Base-by-base conservation (phyloP, 768 basidiomycete genomes). In the Lactarius pseudohatsudake region DNA sequence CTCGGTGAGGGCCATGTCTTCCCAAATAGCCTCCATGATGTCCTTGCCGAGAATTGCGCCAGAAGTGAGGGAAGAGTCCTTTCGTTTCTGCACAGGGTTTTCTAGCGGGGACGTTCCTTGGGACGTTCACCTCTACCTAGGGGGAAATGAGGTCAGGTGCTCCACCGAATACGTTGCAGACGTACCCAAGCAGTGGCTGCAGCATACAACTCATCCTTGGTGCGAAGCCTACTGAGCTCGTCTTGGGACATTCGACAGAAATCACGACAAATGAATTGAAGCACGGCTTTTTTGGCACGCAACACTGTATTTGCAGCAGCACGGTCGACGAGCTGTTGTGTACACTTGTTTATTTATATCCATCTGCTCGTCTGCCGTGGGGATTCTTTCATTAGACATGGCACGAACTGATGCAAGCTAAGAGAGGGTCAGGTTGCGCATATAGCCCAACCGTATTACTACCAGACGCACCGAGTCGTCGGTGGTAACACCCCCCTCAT, bases 21-120 rank as follows among this genome's bases (percentile, higher is more conserved):
- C n/a, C n/a, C n/a, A n/a, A n/a, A n/a, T 75, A 0, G 61, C 68
- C 11, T 61, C 58, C 74, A 78, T 74, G 20, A 78, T 59, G 57
- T 75, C 71, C 34, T 71, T 70, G 1, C 77, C 76, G 3, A 79
- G 74, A 22, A 78, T 67, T 0, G 61, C 30, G 4, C 40, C 54
- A 28, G 54, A 36, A 15, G 11, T 43, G 38, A 38, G 38, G 4
- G 40, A 30, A 34, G 26, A 8, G 15, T 20, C 28, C 47, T 59
- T 57, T 32, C 22, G 5, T 2, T 30, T 20, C 40, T 56, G 20
- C 6, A 1, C 9, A 34, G 61, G 8, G 41, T 43, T 18, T 15
- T 62, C 54, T 20, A 5, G 36, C 18, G n/a, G 18, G 54, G 28
- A 32, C n/a, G 32, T 56, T 62, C 4, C 28, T 28, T 28, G 28